These are phyloP conservation scores for Melastoma malabathricum DNA, from an alignment of 345 rosid species.

Conservation along the genomic window DNA sequence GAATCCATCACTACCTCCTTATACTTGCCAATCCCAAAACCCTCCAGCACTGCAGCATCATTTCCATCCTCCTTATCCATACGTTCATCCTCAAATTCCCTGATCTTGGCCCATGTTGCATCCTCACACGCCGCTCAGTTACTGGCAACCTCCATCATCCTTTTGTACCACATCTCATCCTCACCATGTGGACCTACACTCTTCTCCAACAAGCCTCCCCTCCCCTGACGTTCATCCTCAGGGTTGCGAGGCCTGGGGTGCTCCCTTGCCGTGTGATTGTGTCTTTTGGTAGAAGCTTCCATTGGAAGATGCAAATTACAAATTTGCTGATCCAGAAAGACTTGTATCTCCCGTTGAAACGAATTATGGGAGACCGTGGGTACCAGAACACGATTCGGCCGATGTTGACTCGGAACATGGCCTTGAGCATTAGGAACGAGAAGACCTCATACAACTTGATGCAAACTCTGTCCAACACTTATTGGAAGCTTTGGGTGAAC, in stretches of 20 bases:
- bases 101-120: constrained; percentile 30
- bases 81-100: constrained; percentile 10
- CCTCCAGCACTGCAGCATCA: constrained; percentile 27
- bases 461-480: too few species aligned
- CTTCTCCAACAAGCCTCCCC: constrained; percentile 11
- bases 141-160: constrained; percentile 7
- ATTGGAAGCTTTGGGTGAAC: too few species aligned
- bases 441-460: too few species aligned
- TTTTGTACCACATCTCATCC: constrained; percentile 39
- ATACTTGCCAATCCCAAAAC: constrained; percentile 22
- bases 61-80: constrained; percentile 14
- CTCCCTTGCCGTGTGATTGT: constrained; percentile 15
- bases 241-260: constrained; percentile 16
- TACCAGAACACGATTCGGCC: too few species aligned
- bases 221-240: constrained; percentile 24
- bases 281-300: constrained; percentile 8
- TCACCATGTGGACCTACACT: constrained; percentile 22
- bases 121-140: constrained; percentile 14
- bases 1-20: constrained; percentile 20
- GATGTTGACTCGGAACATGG: too few species aligned
- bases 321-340: too few species aligned
- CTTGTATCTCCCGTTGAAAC: too few species aligned
- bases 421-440: too few species aligned
- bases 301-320: too few species aligned
- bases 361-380: too few species aligned